Evolutionary conservation across 352 stramenopile genomes (phyloP).

Genomic region (Aphanomyces euteiches): DNA sequence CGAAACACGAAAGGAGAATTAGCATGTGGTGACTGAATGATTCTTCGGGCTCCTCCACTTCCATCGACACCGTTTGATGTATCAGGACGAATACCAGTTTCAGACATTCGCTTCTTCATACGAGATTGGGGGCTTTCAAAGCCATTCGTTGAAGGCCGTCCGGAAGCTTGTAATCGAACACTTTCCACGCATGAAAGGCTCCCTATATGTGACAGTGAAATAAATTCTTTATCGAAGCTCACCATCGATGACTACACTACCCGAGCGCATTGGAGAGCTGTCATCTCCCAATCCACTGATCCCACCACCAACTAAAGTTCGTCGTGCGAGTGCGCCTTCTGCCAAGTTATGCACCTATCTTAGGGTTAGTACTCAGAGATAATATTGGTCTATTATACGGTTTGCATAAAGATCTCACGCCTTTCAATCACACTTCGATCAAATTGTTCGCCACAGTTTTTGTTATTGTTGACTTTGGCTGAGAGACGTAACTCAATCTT

Average conservation of each 20-base stretch:
- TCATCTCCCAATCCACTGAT: slow-evolving; percentile 31
- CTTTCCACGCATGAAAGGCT: slow-evolving; percentile 16
- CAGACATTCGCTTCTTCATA: slow-evolving; percentile 25
- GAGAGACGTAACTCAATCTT: slow-evolving; percentile 72
- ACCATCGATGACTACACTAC: slow-evolving; percentile 11
- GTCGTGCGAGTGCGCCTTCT: slow-evolving; percentile 62
- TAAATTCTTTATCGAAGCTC: not conserved
- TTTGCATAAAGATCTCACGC: slow-evolving; percentile 76
- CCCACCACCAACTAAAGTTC: slow-evolving; percentile 43
- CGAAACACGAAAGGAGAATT: slow-evolving; percentile 47
- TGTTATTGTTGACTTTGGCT: slow-evolving; percentile 88
- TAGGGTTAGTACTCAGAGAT: not conserved
- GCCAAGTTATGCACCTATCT: slow-evolving; percentile 65
- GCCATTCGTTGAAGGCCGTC: slow-evolving; percentile 8
- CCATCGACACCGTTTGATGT: slow-evolving; percentile 8
- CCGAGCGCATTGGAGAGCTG: slow-evolving; percentile 26
- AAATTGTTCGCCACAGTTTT: slow-evolving; percentile 85
- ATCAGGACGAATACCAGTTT: slow-evolving; percentile 30
- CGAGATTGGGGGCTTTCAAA: slow-evolving; percentile 16
- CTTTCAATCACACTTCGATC: slow-evolving; percentile 74
- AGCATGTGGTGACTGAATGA: slow-evolving; percentile 40
- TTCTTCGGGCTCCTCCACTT: slow-evolving; percentile 30
- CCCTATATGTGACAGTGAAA: slow-evolving; percentile 4
- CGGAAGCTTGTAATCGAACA: slow-evolving; percentile 13
- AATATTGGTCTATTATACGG: slow-evolving; percentile 24